Conservation (phyloP, 2,329 filamentous ascomycete species). For the Fusarium sp. region DNA sequence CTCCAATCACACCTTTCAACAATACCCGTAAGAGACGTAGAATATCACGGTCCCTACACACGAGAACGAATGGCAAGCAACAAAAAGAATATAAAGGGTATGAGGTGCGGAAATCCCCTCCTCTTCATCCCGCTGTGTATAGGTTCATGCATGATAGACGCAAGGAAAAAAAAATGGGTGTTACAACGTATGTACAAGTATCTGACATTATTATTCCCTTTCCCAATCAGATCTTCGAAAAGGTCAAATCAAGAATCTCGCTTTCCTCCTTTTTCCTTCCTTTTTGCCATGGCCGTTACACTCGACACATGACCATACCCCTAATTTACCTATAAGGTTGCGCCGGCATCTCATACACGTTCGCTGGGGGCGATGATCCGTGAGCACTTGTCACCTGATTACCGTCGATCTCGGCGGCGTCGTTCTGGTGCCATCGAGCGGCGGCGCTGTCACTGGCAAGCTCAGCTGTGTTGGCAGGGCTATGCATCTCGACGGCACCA, state of each 20-base stretch:
- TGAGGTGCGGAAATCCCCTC: slow-evolving; percentile 16
- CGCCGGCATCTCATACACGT: slow-evolving; percentile 58
- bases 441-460: slow-evolving; percentile 49
- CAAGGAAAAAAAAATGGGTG: slow-evolving; percentile 33
- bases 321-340: slow-evolving; percentile 51
- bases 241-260: slow-evolving; percentile 26
- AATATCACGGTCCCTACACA: slow-evolving; percentile 4
- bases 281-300: slow-evolving; percentile 1
- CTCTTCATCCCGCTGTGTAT: slow-evolving; percentile 30
- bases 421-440: slow-evolving; percentile 50
- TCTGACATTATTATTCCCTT: slow-evolving; percentile 46
- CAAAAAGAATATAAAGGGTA: slow-evolving; percentile 21
- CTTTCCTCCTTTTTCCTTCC: slow-evolving; percentile 23
- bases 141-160: slow-evolving; percentile 30
- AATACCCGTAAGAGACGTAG: slow-evolving; percentile 16
- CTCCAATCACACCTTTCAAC: slow-evolving; percentile 10
- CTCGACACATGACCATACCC: background rate
- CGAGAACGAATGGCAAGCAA: background rate
- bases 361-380: slow-evolving; percentile 44
- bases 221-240: slow-evolving; percentile 21
- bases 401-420: slow-evolving; percentile 55
- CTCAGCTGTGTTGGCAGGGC: slow-evolving; percentile 46
- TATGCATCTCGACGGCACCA: slow-evolving; percentile 41
- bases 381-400: slow-evolving; percentile 46
- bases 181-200: slow-evolving; percentile 46